Base-by-base conservation (phyloP, 2,329 filamentous ascomycete species). In the Cryphonectria radicalis region DNA sequence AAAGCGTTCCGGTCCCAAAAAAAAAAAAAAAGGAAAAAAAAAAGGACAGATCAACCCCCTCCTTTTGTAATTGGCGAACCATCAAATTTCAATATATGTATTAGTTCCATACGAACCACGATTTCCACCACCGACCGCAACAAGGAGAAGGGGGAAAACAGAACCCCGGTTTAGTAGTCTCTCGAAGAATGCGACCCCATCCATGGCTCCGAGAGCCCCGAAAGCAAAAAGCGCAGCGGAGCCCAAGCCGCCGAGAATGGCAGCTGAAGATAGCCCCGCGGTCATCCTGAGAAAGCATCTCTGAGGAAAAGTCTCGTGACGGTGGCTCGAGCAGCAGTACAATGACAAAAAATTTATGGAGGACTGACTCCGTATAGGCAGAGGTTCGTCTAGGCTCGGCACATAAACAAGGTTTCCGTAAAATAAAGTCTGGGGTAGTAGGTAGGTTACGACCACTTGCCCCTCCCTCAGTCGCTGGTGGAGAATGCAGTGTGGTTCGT, bases 151-250 rank as follows among this genome's bases (percentile, higher is more conserved):
- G 6, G 17, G 43, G 43, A 4, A 7, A 6, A 22, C 17, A 28
- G 11, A 32, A 62, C n/a, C 28, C 57, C 22, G 57, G 57, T 62
- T 62, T 8, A 22, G 57, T 14, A 40, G 43, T n/a, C 59, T n/a
- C 59, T 35, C 59, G 35, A 40, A 25, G 19, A 40, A 62, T 62
- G 11, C 40, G 43, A 55, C 63, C 63, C 25, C 25, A 3, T 59
- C 17, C 17, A 6, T 59, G 60, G 67, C 70, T 66, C 64, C 70
- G 64, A 70, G 10, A 66, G 63, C 68, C 63, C 68, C 66, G 69
- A 71, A 68, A 28, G 66, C 66, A 66, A 53, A 53, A 60, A 65
- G 66, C 55, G 43, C 42, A 68, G 69, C 66, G 69, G 69, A 71
- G 66, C 60, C 57, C 42, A 65, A 64, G 46, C 28, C 46, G 63